A percentile compares a stretch with the other conserved stretches of the same genome.
These are phyloP conservation scores for Cytospora paraplurivora DNA, from an alignment of 2,329 filamentous ascomycete genomes.

Conservation along the genomic window DNA sequence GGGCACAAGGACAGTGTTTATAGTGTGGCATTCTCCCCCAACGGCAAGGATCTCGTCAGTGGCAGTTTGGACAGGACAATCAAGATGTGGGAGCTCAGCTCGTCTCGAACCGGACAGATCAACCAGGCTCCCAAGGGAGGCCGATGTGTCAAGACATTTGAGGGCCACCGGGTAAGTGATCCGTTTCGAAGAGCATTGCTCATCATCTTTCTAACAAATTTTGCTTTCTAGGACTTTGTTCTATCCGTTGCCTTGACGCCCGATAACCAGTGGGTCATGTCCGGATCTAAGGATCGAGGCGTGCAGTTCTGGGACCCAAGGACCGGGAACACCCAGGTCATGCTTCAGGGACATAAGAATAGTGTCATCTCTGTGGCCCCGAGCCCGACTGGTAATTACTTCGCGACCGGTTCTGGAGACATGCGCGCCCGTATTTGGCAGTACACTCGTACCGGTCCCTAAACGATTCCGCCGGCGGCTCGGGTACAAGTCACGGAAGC, in stretches of 20 bases:
- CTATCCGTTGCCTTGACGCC: slow-evolving; percentile 93
- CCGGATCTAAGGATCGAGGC: slow-evolving; percentile 93
- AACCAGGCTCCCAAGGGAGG: slow-evolving; percentile 76
- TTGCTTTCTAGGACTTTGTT: slow-evolving; percentile 78
- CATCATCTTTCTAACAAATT: slow-evolving; percentile 35
- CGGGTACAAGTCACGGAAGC: not conserved
- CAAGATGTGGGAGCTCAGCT: slow-evolving; percentile 96
- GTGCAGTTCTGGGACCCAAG: slow-evolving; percentile 99
- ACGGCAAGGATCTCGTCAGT: slow-evolving; percentile 88
- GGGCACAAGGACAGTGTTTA: slow-evolving; percentile 98
- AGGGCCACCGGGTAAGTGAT: slow-evolving; percentile 80
- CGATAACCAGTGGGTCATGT: slow-evolving; percentile 93
- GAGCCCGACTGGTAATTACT: slow-evolving; percentile 82
- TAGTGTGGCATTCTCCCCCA: slow-evolving; percentile 92
- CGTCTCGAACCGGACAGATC: slow-evolving; percentile 62
- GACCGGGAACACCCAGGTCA: slow-evolving; percentile 91
- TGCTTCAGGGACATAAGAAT: slow-evolving; percentile 99
- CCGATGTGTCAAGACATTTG: slow-evolving; percentile 94
- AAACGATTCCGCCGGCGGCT: not conserved
- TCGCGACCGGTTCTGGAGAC: slow-evolving; percentile 95
- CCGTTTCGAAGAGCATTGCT: not conserved
- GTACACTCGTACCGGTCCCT: slow-evolving; percentile 55
- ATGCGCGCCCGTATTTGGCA: slow-evolving; percentile 98
- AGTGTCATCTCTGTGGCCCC: slow-evolving; percentile 97
- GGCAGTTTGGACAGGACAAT: slow-evolving; percentile 97